Evolutionary conservation across 148 eudicot species (phyloP), one percentile per base, ranked within the genome.

Genomic region (Cornus kousa): DNA sequence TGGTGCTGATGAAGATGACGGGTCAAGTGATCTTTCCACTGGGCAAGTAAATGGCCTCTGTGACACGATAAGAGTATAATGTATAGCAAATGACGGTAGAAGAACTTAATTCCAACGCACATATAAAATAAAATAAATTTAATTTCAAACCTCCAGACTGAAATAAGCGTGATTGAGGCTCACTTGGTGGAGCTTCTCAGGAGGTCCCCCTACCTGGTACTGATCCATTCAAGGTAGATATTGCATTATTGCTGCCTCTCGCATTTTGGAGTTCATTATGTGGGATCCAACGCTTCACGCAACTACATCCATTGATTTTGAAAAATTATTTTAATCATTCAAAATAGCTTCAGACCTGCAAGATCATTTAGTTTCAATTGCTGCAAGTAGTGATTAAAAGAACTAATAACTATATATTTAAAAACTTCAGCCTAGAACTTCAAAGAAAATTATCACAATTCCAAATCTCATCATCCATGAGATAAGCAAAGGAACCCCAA

Each of bases 261-360:
- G 97, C 99, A 96, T 96, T 93, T 91, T 93, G 99, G 98, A 96
- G 97, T 91, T 96, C 98, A 79, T 62, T 80, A 55, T 77, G 59
- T 85, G 98, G 97, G 97, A 96, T 96, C 99, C 99, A 96, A 95
- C 91, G 97, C 99, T 90, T 93, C 97, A 95, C 99, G 79, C 97
- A 70, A 80, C 20, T 66, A 74, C 67, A 80, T 73, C 77, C 77
- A 68, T 50, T 43, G 48, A 77, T 72, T 86, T 72, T 82, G 37
- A 72, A 76, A 82, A 59, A 80, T 19, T 72, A 87, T 23, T 70
- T 78, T 74, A 48, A 82, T 83, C 67, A 59, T 70, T 73, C 64
- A 76, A 71, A 62, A 67, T 53, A 28, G 13, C 5, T 66, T 39
- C 3, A 40, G 37, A 31, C 53, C 91, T 85, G 91, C 88, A 85